Percentiles rank a stretch among this genome's conserved stretches.
Conservation (phyloP, 805 yeast species). For the Yamadazyma laniorum region DNA sequence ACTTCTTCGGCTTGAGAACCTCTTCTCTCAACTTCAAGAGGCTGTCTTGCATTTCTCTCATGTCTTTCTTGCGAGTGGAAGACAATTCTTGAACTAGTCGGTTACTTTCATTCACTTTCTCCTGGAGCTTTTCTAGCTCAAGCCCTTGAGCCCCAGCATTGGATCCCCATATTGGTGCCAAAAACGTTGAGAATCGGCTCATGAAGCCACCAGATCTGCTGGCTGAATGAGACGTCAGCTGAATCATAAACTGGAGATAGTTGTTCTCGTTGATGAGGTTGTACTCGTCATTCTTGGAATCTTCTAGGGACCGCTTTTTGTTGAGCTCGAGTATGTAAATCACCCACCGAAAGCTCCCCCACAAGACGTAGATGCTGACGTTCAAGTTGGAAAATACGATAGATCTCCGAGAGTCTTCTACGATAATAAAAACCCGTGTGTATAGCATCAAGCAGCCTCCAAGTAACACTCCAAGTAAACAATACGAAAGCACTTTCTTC, state of each 20-base stretch:
- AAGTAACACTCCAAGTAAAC: slow-evolving; percentile 25
- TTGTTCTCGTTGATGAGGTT: slow-evolving; percentile 14
- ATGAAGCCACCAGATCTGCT: too few relatives aligned
- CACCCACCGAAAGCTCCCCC: slow-evolving; percentile 28
- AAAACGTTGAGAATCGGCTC: too few relatives aligned
- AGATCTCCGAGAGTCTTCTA: slow-evolving; percentile 24
- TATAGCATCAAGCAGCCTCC: slow-evolving; percentile 29
- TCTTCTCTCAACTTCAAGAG: too few relatives aligned
- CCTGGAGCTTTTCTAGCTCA: background rate
- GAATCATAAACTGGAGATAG: slow-evolving; percentile 8
- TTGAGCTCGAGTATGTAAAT: slow-evolving; percentile 13
- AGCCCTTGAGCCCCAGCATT: too few relatives aligned
- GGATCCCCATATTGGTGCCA: too few relatives aligned
- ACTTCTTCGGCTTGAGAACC: too few relatives aligned
- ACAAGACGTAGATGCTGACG: slow-evolving; percentile 27
- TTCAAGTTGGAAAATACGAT: slow-evolving; percentile 37
- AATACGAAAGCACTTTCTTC: slow-evolving; percentile 20
- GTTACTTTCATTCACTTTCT: background rate
- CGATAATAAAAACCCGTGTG: slow-evolving; percentile 24
- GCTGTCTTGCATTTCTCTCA: too few relatives aligned
- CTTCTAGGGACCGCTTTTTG: slow-evolving; percentile 2
- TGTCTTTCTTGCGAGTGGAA: too few relatives aligned
- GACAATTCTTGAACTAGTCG: too few relatives aligned
- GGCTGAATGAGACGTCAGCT: too few relatives aligned
- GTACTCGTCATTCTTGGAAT: slow-evolving; percentile 11